Conservation (phyloP, 306 rosid species). For the Arachis stenosperma region DNA sequence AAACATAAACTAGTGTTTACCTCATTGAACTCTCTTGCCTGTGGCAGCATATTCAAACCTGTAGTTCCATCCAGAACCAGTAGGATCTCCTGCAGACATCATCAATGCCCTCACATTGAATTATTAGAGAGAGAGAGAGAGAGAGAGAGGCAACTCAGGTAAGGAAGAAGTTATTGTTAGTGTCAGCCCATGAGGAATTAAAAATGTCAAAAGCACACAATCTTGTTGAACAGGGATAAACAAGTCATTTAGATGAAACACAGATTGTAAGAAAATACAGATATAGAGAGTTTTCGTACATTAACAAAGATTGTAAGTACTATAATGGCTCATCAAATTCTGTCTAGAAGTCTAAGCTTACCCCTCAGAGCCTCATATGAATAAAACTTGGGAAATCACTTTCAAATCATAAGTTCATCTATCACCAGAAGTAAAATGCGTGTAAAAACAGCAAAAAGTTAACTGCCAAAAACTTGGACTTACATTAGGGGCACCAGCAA, state of each 20-base stretch:
- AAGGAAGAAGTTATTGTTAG: not conserved
- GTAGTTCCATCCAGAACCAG: slow-evolving; percentile 96
- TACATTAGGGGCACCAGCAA: slow-evolving; percentile 91
- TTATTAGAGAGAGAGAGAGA: not conserved
- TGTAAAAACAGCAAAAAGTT: slow-evolving; percentile 18
- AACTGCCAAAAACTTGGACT: slow-evolving; percentile 36
- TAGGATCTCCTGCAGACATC: slow-evolving; percentile 79
- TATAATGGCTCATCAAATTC: slow-evolving; percentile 16
- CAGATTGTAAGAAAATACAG: slow-evolving; percentile 16
- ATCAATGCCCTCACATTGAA: slow-evolving; percentile 11
- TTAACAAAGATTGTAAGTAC: not conserved
- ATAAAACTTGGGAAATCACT: slow-evolving; percentile 14
- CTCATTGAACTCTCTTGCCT: slow-evolving; percentile 94
- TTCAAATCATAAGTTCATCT: slow-evolving; percentile 1
- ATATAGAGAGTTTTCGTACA: slow-evolving; percentile 7
- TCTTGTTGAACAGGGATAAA: not conserved
- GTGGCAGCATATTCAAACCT: slow-evolving; percentile 98
- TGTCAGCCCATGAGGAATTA: not conserved
- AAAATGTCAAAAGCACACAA: slow-evolving; percentile 10
- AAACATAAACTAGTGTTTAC: slow-evolving; percentile 52
- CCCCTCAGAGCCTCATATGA: not conserved
- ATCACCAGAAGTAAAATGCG: slow-evolving; percentile 21
- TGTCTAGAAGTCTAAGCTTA: slow-evolving; percentile 8
- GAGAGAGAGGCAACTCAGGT: slow-evolving; percentile 1
- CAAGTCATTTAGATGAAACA: slow-evolving; percentile 6